Evolutionary conservation across 179 eudicot species (phyloP).

Genomic region (Vitellaria paradoxa): DNA sequence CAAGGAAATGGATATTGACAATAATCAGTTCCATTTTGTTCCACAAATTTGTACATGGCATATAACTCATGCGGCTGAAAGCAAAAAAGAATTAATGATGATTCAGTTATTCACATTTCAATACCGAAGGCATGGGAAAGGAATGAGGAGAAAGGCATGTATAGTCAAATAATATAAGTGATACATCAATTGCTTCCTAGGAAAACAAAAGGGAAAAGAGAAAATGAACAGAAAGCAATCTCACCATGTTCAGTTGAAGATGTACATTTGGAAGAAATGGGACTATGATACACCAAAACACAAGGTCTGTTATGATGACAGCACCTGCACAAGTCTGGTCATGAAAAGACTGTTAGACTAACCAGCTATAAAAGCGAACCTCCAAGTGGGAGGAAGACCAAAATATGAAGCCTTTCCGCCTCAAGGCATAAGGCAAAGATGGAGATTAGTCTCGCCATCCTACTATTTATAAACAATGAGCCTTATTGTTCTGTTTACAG

Average conservation of each 20-base stretch:
- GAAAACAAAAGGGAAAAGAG: neutral
- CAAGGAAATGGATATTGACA: neutral
- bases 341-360: neutral
- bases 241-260: conserved; percentile 43
- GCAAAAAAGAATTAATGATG: neutral
- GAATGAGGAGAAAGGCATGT: neutral
- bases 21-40: conserved; percentile 4
- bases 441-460: neutral
- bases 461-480: neutral
- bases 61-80: neutral
- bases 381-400: neutral
- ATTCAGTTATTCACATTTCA: neutral
- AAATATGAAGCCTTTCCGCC: neutral
- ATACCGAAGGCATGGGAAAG: neutral
- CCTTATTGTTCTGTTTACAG: neutral
- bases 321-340: conserved; percentile 66
- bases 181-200: neutral
- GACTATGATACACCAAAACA: conserved; percentile 50
- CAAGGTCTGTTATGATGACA: conserved; percentile 47
- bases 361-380: neutral
- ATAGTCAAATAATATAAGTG: neutral
- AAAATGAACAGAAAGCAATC: neutral
- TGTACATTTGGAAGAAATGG: conserved; percentile 38
- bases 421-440: neutral
- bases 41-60: conserved; percentile 6